Percentiles rank a stretch among this genome's conserved stretches.
These are phyloP conservation scores for Crucihimalaya himalaica DNA, from an alignment of 345 rosid genomes.

Conservation along the genomic window DNA sequence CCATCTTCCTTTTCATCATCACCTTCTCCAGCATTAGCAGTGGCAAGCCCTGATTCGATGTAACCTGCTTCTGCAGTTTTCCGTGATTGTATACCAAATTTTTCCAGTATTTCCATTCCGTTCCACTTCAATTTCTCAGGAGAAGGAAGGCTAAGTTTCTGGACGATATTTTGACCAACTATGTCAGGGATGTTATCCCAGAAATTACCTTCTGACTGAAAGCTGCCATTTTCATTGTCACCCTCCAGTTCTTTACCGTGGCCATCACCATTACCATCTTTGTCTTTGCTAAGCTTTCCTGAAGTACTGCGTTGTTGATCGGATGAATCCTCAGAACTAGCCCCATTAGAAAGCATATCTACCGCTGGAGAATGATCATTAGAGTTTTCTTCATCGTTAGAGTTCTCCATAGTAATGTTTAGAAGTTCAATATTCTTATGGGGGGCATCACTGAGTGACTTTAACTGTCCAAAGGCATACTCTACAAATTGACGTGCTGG, in stretches of 20 bases:
- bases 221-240: slow-evolving; percentile 38
- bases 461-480: slow-evolving; percentile 83
- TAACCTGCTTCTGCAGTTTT: slow-evolving; percentile 74
- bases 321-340: slow-evolving; percentile 36
- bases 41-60: slow-evolving; percentile 90
- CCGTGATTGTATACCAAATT: slow-evolving; percentile 69
- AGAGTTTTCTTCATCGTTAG: slow-evolving; percentile 37
- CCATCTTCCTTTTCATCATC: slow-evolving; percentile 47
- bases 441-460: slow-evolving; percentile 64
- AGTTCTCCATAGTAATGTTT: slow-evolving; percentile 34
- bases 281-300: slow-evolving; percentile 32
- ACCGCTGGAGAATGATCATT: slow-evolving; percentile 12
- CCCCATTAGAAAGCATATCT: slow-evolving; percentile 42
- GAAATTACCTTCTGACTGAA: slow-evolving; percentile 51
- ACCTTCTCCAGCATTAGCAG: slow-evolving; percentile 48
- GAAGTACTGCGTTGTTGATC: slow-evolving; percentile 27
- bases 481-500: slow-evolving; percentile 89
- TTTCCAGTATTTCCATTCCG: slow-evolving; percentile 66
- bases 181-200: slow-evolving; percentile 69
- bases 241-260: slow-evolving; percentile 33
- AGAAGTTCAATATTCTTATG: slow-evolving; percentile 42
- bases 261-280: slow-evolving; percentile 35
- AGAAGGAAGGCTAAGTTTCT: slow-evolving; percentile 68
- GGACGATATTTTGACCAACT: slow-evolving; percentile 64
- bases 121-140: slow-evolving; percentile 77